phyloP scores from a whole-genome alignment of 768 basidiomycete species.

The Mycena polygramma region DNA sequence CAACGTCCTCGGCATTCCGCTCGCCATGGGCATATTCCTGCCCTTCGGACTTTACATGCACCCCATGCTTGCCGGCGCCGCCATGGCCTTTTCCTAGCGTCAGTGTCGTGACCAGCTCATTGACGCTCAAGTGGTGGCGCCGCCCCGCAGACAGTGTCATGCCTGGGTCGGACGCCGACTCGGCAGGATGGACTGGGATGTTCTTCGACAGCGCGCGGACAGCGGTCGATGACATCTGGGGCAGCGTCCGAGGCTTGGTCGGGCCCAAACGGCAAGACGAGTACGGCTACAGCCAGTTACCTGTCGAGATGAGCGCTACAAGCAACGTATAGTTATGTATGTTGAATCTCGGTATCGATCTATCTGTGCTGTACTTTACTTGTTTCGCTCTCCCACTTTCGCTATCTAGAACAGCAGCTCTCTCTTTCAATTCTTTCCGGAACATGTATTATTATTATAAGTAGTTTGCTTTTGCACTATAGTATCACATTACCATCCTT shows the following conservation, averaged over 20 bases:
- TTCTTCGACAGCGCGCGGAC: slow-evolving; percentile 62
- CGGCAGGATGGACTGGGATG: slow-evolving; percentile 58
- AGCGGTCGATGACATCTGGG: slow-evolving; percentile 56
- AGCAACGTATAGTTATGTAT: slow-evolving; percentile 20
- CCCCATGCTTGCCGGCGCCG: slow-evolving; percentile 98
- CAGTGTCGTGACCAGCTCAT: slow-evolving; percentile 91
- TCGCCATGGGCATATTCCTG: slow-evolving; percentile 97
- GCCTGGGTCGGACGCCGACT: slow-evolving; percentile 67
- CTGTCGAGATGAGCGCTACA: slow-evolving; percentile 71
- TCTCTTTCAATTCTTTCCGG: neutral
- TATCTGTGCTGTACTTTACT: slow-evolving; percentile 22
- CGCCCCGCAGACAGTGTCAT: slow-evolving; percentile 79
- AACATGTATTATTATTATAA: too few species aligned
- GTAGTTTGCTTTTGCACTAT: neutral
- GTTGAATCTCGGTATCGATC: slow-evolving; percentile 8
- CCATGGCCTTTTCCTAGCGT: slow-evolving; percentile 99
- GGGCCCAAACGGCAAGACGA: slow-evolving; percentile 55
- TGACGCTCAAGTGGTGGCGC: slow-evolving; percentile 89
- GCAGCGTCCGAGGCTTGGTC: slow-evolving; percentile 53
- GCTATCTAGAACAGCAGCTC: neutral
- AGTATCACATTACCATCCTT: slow-evolving; percentile 71
- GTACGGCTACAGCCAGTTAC: slow-evolving; percentile 77
- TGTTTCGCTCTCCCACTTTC: slow-evolving; percentile 11
- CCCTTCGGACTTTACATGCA: slow-evolving; percentile 94
- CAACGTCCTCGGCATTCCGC: slow-evolving; percentile 92